Evolutionary conservation across 495 filamentous ascomycete genomes (phyloP).

Genomic region (Tuber magnatum): DNA sequence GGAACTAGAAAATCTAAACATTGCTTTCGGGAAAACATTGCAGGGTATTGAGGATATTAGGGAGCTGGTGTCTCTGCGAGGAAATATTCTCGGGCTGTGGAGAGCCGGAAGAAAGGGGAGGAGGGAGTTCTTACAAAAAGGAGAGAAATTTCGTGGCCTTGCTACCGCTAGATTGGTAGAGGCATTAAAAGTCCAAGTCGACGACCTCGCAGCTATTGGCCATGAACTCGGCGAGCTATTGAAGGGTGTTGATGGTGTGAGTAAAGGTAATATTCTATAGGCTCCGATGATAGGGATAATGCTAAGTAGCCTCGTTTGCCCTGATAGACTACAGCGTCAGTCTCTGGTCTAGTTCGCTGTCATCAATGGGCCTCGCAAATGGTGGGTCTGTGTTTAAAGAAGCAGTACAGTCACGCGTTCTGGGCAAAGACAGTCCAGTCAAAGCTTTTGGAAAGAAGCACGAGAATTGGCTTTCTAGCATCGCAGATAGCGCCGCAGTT

Average conservation of each 20-base stretch:
- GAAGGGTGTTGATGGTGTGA: constrained; percentile 51
- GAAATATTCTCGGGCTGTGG: constrained; percentile 66
- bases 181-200: constrained; percentile 54
- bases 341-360: constrained; percentile 33
- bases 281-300: constrained; percentile 44
- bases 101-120: constrained; percentile 49
- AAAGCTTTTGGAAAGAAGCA: constrained; percentile 55
- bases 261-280: constrained; percentile 53
- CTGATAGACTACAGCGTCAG: constrained; percentile 15
- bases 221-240: constrained; percentile 50
- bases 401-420: constrained; percentile 47
- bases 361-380: constrained; percentile 48
- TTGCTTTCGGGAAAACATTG: constrained; percentile 53
- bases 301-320: constrained; percentile 46
- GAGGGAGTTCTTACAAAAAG: constrained; percentile 42
- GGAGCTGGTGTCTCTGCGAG: constrained; percentile 60
- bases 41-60: constrained; percentile 55
- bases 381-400: constrained; percentile 54
- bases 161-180: constrained; percentile 59
- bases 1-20: constrained; percentile 58
- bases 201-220: constrained; percentile 54
- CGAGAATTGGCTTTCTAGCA: constrained; percentile 58
- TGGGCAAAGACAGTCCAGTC: constrained; percentile 63
- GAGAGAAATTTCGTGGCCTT: constrained; percentile 53
- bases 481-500: constrained; percentile 54